Base-by-base conservation (phyloP, 805 yeast species). In the Candida nitratophila region DNA sequence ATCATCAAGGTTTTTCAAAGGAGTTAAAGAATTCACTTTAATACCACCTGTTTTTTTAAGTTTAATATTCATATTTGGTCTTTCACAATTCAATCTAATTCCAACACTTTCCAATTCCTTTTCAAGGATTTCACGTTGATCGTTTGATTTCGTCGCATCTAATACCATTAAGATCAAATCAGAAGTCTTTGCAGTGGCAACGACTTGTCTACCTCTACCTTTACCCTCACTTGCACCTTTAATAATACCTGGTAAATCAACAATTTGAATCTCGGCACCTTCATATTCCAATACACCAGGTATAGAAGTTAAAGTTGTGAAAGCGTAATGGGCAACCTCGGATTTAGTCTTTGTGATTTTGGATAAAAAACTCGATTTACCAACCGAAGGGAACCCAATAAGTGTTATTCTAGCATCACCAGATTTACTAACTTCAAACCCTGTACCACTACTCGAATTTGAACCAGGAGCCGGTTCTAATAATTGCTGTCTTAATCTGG, bases 321-420 rank as follows among this genome's bases (percentile, higher is more conserved):
- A 91, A 42, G 95, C 93, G 59, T 93, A 91, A 41, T 83, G 86
- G 6, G 98, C 99, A 42, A 95, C 86, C 62, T 89, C 98, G 1
- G 96, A 85, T 63, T 87, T 87, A 2, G 98, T 91, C 56, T 86
- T 86, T 19, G 99, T 91, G 44, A 93, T 86, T 56, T 88, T 87
- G 17, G 88, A 81, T 47, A 91, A 70, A 51, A 91, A 79, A 2
- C 96, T 87, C 1, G 97, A 90, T 57, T 91, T 91, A 61, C 99
- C 99, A 21, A 93, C 99, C 1, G 97, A 90, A 16, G 99, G 99
- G 63, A 90, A 91, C 27, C 99, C 99, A 64, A 93, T 90, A 44
- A 91, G 70, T 17, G 95, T 95, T 2, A 88, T 96, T 53, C 99
- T 76, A 0, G 98, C 97, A 71, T 91, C 97, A 34, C 98, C 98